Base-by-base conservation (phyloP, 805 yeast genomes). In the Ogataea siamensis region DNA sequence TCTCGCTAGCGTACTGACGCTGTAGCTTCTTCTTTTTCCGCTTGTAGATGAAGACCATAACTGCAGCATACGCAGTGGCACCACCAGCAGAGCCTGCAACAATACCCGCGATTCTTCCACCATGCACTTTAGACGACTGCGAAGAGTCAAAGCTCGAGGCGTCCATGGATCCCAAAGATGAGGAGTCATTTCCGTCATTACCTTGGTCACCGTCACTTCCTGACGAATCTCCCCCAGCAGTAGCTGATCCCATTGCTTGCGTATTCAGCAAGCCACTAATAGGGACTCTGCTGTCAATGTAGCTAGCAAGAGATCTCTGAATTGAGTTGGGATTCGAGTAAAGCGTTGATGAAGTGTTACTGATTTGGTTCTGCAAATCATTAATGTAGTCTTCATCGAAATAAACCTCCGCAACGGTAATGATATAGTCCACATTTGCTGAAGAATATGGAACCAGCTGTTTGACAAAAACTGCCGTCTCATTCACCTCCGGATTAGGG, bases 341-440 rank as follows among this genome's bases (percentile, higher is more conserved):
- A 33, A 93, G 58, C 16, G 51, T 41, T 3, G 95, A 85, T n/a
- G 66, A 50, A 0, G 69, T 47, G 40, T 78, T 63, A 34, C 67
- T 62, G 28, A 91, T 60, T 25, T 69, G 60, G 12, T 61, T 61
- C 42, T 75, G 74, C 46, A 91, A 67, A 0, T 65, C 57, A 1
- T 58, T 50, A 12, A 85, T 71, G 20, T 71, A 62, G 9, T 61
- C 58, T 8, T 64, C 58, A 15, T 95, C 95, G 66, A 87, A 83
- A 58, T 84, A 87, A 39, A 87, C 83, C 58, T 83, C 83, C 5
- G 97, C 98, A 44, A 89, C 85, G 0, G 97, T 84, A 39, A 86
- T 86, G 43, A 87, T 74, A 60, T 87, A 91, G 32, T 67, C 68
- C 34, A 68, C 69, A 10, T 62, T 63, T 1, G 67, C 39, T 2